Percentiles rank a stretch among this genome's conserved stretches.
phyloP scores from a whole-genome alignment of 805 yeast genomes.

The Wickerhamiella azyma region DNA sequence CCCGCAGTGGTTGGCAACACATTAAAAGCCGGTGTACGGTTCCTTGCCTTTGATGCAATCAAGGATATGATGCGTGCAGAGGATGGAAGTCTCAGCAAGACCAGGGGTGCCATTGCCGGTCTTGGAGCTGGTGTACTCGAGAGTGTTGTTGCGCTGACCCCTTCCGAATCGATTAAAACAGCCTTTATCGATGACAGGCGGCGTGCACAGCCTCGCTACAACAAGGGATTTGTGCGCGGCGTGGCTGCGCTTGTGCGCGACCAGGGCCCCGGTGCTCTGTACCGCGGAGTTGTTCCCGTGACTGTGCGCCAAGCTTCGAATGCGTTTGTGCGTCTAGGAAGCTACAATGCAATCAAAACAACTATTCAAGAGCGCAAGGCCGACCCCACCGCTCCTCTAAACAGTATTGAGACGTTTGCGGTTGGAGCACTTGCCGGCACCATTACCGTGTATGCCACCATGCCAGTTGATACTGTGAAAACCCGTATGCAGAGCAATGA shows the following conservation, averaged over 20 bases:
- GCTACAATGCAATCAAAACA: conserved; percentile 78
- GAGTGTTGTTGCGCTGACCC: conserved; percentile 87
- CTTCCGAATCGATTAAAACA: conserved; percentile 92
- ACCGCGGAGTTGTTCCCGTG: conserved; percentile 84
- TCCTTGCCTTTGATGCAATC: conserved; percentile 82
- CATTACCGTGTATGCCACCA: conserved; percentile 77
- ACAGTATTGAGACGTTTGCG: conserved; percentile 65
- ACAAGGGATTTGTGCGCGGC: conserved; percentile 43
- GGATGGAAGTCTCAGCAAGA: conserved; percentile 76
- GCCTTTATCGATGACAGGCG: conserved; percentile 91
- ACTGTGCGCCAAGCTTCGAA: conserved; percentile 92
- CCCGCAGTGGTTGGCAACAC: conserved; percentile 94
- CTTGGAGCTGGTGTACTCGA: conserved; percentile 92
- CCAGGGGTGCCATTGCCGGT: conserved; percentile 92
- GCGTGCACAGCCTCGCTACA: conserved; percentile 57
- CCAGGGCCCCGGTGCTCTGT: conserved; percentile 70
- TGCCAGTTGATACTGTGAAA: conserved; percentile 92
- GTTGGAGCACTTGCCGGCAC: conserved; percentile 85
- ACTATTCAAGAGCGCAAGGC: conserved; percentile 58
- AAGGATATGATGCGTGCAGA: conserved; percentile 65
- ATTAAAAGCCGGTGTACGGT: conserved; percentile 89
- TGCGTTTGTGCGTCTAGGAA: conserved; percentile 86
- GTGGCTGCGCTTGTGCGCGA: conserved; percentile 54
- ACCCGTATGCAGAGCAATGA: conserved; percentile 94
- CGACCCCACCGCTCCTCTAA: conserved; percentile 58